Evolutionary conservation across 2,329 filamentous ascomycete species (phyloP).

Genomic region (Trichoderma sp.): DNA sequence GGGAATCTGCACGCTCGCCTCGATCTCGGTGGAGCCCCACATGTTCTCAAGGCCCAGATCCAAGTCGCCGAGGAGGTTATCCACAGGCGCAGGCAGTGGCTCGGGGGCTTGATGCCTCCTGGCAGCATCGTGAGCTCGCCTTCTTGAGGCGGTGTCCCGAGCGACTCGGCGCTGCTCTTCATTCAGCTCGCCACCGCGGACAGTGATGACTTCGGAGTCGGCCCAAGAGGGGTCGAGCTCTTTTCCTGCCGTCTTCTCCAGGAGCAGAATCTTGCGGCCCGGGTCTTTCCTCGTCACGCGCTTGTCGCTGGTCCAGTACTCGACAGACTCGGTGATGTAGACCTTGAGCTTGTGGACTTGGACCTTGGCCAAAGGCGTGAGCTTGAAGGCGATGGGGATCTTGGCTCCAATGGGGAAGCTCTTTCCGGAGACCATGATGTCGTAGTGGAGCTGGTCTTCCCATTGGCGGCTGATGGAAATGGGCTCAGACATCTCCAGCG

Average conservation of each 20-base stretch:
- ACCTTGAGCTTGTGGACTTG: slow-evolving; percentile 92
- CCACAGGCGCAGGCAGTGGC: slow-evolving; percentile 53
- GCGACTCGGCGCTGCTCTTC: slow-evolving; percentile 51
- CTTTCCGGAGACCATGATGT: slow-evolving; percentile 94
- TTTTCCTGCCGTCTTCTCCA: slow-evolving; percentile 84
- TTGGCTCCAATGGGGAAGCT: slow-evolving; percentile 86
- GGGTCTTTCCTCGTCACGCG: slow-evolving; percentile 83
- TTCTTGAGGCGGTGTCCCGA: slow-evolving; percentile 47
- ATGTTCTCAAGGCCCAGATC: slow-evolving; percentile 69
- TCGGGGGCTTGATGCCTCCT: slow-evolving; percentile 43
- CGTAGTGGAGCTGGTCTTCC: slow-evolving; percentile 94
- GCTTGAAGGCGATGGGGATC: slow-evolving; percentile 90
- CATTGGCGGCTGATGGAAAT: slow-evolving; percentile 92
- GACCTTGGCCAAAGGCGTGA: slow-evolving; percentile 89
- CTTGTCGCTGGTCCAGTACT: slow-evolving; percentile 87
- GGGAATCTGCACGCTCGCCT: slow-evolving; percentile 89
- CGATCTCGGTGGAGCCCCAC: slow-evolving; percentile 88
- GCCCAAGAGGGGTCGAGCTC: slow-evolving; percentile 72
- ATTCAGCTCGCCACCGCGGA: slow-evolving; percentile 76
- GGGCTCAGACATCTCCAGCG: slow-evolving; percentile 85
- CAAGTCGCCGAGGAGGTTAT: slow-evolving; percentile 80
- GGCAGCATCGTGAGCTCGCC: slow-evolving; percentile 58
- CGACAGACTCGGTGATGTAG: slow-evolving; percentile 84
- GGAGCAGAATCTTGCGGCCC: slow-evolving; percentile 78
- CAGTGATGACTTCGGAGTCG: slow-evolving; percentile 73